Conservation (phyloP, 2,329 filamentous ascomycete species). For the Aspergillus hiratsukae region DNA sequence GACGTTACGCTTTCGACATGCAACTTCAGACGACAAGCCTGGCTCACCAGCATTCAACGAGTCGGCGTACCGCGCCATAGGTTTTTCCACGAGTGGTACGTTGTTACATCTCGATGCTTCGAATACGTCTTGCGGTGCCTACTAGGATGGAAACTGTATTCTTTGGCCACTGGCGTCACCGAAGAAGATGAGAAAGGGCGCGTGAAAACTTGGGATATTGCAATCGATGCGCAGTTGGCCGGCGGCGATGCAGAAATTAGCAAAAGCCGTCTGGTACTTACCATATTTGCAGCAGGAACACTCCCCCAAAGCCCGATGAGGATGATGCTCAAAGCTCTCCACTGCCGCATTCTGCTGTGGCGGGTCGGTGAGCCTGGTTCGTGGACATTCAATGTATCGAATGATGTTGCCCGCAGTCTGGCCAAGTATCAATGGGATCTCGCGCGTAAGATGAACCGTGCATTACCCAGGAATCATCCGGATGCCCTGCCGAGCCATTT, state of each 20-base stretch:
- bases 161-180: slow-evolving; percentile 72
- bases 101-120: slow-evolving; percentile 71
- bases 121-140: slow-evolving; percentile 77
- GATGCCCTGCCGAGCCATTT: slow-evolving; percentile 74
- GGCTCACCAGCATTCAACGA: slow-evolving; percentile 88
- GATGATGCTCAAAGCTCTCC: slow-evolving; percentile 87
- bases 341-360: slow-evolving; percentile 86
- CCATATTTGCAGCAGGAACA: slow-evolving; percentile 81
- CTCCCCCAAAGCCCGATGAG: slow-evolving; percentile 76
- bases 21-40: slow-evolving; percentile 80
- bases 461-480: slow-evolving; percentile 49
- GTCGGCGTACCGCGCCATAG: slow-evolving; percentile 87
- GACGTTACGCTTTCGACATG: slow-evolving; percentile 59
- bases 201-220: slow-evolving; percentile 89
- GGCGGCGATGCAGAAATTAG: slow-evolving; percentile 88
- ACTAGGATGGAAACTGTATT: slow-evolving; percentile 72
- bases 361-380: slow-evolving; percentile 64
- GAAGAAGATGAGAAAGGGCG: slow-evolving; percentile 81
- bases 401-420: slow-evolving; percentile 67
- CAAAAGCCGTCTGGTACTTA: slow-evolving; percentile 78
- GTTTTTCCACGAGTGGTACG: slow-evolving; percentile 79
- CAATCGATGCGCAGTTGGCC: slow-evolving; percentile 85
- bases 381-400: slow-evolving; percentile 59
- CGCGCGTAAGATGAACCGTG: slow-evolving; percentile 59
- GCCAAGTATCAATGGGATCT: slow-evolving; percentile 77